phyloP scores from a whole-genome alignment of 2,329 filamentous ascomycete species.

The Neofusicoccum cordaticola region DNA sequence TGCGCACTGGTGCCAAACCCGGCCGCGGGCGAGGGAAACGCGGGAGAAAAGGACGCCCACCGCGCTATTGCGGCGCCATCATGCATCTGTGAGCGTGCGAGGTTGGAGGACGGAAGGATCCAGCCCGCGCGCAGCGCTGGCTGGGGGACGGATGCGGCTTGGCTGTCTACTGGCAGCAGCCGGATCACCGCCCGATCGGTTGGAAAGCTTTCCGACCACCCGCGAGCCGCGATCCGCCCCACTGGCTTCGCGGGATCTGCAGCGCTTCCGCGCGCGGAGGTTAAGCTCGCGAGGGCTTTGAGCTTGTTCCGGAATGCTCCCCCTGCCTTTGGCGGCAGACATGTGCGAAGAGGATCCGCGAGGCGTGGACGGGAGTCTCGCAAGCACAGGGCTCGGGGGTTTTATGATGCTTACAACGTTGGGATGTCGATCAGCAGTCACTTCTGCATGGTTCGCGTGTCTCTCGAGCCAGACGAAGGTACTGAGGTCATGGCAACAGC shows the following conservation, averaged over 20 bases:
- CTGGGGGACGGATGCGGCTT: background rate
- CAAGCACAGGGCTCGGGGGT: too few relatives aligned
- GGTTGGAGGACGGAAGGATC: background rate
- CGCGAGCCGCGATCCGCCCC: slow-evolving; percentile 1
- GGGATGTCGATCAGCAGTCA: too few relatives aligned
- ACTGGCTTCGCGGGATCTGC: background rate
- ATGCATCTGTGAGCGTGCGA: background rate
- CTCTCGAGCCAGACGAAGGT: too few relatives aligned
- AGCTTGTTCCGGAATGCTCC: background rate
- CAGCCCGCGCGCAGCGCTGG: background rate
- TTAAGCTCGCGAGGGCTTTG: too few relatives aligned
- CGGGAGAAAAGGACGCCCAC: too few relatives aligned
- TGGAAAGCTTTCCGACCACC: background rate
- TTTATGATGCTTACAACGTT: too few relatives aligned
- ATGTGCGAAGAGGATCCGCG: background rate
- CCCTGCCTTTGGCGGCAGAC: too few relatives aligned
- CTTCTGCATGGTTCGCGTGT: too few relatives aligned
- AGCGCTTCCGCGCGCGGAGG: background rate
- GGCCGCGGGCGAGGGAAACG: background rate
- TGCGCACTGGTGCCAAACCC: background rate
- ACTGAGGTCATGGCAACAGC: too few relatives aligned
- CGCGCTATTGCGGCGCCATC: background rate
- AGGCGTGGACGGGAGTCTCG: too few relatives aligned
- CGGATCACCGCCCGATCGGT: background rate
- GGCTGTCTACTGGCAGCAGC: background rate